Conservation (phyloP, 2,329 filamentous ascomycete genomes). For the Phialophora chinensis region DNA sequence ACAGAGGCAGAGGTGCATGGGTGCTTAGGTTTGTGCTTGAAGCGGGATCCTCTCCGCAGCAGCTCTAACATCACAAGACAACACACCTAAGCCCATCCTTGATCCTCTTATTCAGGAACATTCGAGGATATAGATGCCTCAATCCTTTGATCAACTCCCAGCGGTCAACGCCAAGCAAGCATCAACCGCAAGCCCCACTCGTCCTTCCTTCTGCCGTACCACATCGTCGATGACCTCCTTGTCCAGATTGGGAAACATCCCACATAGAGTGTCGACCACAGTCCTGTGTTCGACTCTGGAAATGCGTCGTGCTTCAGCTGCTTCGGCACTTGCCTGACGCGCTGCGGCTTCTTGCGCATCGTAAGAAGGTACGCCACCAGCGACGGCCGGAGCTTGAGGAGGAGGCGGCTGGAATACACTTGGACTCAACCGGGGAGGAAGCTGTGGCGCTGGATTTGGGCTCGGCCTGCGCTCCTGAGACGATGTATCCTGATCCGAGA, state of each 20-base stretch:
- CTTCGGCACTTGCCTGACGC: conserved; percentile 86
- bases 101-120: background rate
- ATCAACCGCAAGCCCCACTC: conserved; percentile 84
- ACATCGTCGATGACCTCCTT: conserved; percentile 95
- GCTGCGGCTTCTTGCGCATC: conserved; percentile 87
- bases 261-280: conserved; percentile 88
- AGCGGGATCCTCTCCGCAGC: background rate
- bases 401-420: conserved; percentile 53
- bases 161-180: conserved; percentile 75
- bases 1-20: background rate
- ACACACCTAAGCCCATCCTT: background rate
- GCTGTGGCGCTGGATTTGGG: conserved; percentile 32
- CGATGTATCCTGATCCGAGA: conserved; percentile 68
- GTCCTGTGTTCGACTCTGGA: conserved; percentile 84
- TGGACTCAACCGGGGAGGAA: conserved; percentile 58
- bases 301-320: conserved; percentile 82
- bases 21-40: background rate
- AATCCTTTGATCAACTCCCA: conserved; percentile 35
- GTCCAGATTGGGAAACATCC: conserved; percentile 97
- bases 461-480: conserved; percentile 43
- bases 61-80: background rate
- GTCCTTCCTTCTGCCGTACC: conserved; percentile 92
- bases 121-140: no score
- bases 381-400: conserved; percentile 46
- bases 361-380: conserved; percentile 36